Conservation (phyloP, 768 basidiomycete genomes). For the Rhizopogon vinicolor region DNA sequence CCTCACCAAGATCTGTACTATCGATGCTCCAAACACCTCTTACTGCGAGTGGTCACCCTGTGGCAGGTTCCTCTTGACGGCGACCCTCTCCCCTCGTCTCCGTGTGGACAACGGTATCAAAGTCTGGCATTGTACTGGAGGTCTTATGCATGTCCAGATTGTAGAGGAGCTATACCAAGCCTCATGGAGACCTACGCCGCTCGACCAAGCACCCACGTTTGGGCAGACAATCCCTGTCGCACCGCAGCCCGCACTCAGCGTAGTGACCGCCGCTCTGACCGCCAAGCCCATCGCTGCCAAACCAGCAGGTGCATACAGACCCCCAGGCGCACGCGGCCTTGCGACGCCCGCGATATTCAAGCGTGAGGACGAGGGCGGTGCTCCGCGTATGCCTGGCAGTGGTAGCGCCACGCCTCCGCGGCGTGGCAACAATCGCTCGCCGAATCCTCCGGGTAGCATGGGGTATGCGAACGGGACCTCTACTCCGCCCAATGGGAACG, state of each 20-base stretch:
- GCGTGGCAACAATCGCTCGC: constrained; percentile 48
- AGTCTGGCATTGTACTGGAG: constrained; percentile 90
- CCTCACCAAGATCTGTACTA: constrained; percentile 69
- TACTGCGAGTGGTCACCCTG: constrained; percentile 95
- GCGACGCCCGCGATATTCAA: constrained; percentile 87
- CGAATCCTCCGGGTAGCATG: constrained; percentile 44
- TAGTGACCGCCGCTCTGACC: constrained; percentile 40
- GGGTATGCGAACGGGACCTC: background rate
- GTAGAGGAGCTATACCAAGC: constrained; percentile 90
- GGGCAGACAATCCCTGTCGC: constrained; percentile 60
- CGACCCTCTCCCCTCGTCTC: constrained; percentile 91
- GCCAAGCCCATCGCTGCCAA: constrained; percentile 57
- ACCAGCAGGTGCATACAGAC: constrained; percentile 86
- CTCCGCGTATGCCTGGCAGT: constrained; percentile 42
- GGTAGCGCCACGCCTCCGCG: constrained; percentile 63
- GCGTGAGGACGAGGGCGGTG: constrained; percentile 86
- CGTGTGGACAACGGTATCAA: constrained; percentile 98
- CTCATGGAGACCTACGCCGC: constrained; percentile 72
- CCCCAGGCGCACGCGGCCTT: constrained; percentile 88
- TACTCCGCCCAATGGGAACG: constrained; percentile 27
- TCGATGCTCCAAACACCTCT: constrained; percentile 91
- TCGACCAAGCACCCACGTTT: constrained; percentile 66
- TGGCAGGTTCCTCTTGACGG: constrained; percentile 89
- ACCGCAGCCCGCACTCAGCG: constrained; percentile 60
- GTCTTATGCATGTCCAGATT: constrained; percentile 77